Evolutionary conservation across 2,329 filamentous ascomycete genomes (phyloP).

Genomic region (Venturia aucupariae): DNA sequence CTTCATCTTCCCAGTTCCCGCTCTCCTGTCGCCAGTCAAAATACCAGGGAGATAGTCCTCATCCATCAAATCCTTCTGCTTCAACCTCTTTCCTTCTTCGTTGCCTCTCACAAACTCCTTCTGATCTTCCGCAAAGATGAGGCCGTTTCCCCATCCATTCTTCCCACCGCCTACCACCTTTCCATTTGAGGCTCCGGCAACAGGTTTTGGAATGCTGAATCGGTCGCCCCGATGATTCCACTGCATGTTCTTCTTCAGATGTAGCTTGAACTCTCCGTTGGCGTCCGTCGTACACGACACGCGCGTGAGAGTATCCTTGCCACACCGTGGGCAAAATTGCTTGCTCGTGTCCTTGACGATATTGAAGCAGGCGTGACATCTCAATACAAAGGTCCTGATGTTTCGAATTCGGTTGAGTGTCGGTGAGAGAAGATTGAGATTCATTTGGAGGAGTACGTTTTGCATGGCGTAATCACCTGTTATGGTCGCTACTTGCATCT

Average conservation of each 20-base stretch:
- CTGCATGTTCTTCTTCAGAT: slow-evolving; percentile 91
- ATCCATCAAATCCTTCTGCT: slow-evolving; percentile 82
- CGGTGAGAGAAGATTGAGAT: slow-evolving; percentile 78
- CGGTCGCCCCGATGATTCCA: slow-evolving; percentile 90
- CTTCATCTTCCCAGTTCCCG: slow-evolving; percentile 57
- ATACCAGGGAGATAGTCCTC: slow-evolving; percentile 84
- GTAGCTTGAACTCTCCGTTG: slow-evolving; percentile 70
- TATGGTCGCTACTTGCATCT: slow-evolving; percentile 53
- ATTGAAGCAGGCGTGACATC: slow-evolving; percentile 89
- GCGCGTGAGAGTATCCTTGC: slow-evolving; percentile 75
- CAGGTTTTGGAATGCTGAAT: slow-evolving; percentile 86
- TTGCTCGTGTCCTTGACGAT: slow-evolving; percentile 73
- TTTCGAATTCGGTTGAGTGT: slow-evolving; percentile 70
- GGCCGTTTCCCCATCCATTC: slow-evolving; percentile 71
- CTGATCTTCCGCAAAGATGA: slow-evolving; percentile 90
- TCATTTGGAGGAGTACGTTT: slow-evolving; percentile 90
- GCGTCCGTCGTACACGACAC: slow-evolving; percentile 74
- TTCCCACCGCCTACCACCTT: slow-evolving; percentile 67
- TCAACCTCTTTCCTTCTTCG: slow-evolving; percentile 54
- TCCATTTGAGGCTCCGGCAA: slow-evolving; percentile 70
- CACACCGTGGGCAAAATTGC: slow-evolving; percentile 90
- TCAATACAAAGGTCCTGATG: slow-evolving; percentile 79
- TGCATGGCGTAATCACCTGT: slow-evolving; percentile 98
- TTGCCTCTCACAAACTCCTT: slow-evolving; percentile 72
- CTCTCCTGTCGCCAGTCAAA: slow-evolving; percentile 58